phyloP scores from a whole-genome alignment of 1,284 basidiomycete genomes.

The Ustilago hordei region DNA sequence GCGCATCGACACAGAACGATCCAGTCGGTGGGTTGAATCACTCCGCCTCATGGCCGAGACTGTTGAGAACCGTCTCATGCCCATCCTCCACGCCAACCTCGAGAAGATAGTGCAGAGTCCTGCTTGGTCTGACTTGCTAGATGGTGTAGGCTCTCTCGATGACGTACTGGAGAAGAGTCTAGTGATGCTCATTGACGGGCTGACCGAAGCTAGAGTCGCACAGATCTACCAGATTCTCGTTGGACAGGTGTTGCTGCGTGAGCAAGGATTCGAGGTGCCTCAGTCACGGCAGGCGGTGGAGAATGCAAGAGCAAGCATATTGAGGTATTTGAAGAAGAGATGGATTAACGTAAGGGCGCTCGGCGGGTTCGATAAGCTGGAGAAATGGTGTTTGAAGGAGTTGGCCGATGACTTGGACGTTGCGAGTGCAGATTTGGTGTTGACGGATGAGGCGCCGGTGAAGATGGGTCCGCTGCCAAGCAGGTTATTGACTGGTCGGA shows the following conservation, averaged over 20 bases:
- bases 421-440: slow-evolving; percentile 44
- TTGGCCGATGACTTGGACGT: slow-evolving; percentile 72
- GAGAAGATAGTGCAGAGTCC: slow-evolving; percentile 50
- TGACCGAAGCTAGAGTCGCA: slow-evolving; percentile 57
- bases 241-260: slow-evolving; percentile 58
- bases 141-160: slow-evolving; percentile 54
- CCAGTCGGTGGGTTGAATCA: slow-evolving; percentile 58
- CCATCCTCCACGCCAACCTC: slow-evolving; percentile 43
- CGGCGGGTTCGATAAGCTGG: slow-evolving; percentile 82
- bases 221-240: slow-evolving; percentile 57
- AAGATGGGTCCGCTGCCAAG: slow-evolving; percentile 5
- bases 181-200: slow-evolving; percentile 58
- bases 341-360: slow-evolving; percentile 83
- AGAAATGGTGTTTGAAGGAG: slow-evolving; percentile 89
- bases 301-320: slow-evolving; percentile 49
- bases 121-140: slow-evolving; percentile 54
- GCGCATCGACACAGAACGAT: slow-evolving; percentile 55
- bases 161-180: slow-evolving; percentile 60
- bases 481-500: slow-evolving; percentile 17
- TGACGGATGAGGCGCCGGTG: slow-evolving; percentile 26
- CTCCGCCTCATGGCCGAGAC: slow-evolving; percentile 60
- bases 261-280: slow-evolving; percentile 47
- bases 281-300: slow-evolving; percentile 44
- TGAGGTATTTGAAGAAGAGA: slow-evolving; percentile 58
- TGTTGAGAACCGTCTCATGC: slow-evolving; percentile 49